A percentile compares a stretch with the other conserved stretches of the same genome.
phyloP scores from a whole-genome alignment of 805 yeast genomes.

The Wickerhamiella nectarea region DNA sequence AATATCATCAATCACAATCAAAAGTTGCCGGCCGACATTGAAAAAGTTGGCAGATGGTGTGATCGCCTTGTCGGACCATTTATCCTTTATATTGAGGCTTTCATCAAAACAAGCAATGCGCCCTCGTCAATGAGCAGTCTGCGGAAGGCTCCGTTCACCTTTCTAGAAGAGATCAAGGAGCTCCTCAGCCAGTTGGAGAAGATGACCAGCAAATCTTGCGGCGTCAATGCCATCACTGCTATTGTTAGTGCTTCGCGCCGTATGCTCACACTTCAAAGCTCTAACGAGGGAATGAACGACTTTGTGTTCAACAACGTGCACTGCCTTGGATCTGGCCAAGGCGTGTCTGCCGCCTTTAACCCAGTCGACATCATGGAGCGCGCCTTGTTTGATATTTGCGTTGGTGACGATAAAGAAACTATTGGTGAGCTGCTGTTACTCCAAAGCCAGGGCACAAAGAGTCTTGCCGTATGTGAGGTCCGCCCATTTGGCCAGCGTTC shows the following conservation, averaged over 20 bases:
- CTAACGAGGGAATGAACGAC: slow-evolving; percentile 6
- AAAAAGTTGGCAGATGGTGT: slow-evolving; percentile 10
- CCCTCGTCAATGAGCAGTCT: slow-evolving; percentile 4
- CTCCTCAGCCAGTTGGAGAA: slow-evolving; percentile 9
- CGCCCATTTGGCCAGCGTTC: slow-evolving; percentile 7
- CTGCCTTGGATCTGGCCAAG: slow-evolving; percentile 9
- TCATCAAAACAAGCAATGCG: not conserved
- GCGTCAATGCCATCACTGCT: slow-evolving; percentile 7
- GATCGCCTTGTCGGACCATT: slow-evolving; percentile 7
- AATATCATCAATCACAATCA: not conserved
- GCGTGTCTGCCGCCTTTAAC: slow-evolving; percentile 13
- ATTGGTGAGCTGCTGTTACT: slow-evolving; percentile 10
- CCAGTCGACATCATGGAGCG: slow-evolving; percentile 11
- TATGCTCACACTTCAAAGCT: slow-evolving; percentile 9
- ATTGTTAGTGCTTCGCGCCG: slow-evolving; percentile 7
- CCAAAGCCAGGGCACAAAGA: slow-evolving; percentile 3
- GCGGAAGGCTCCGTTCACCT: slow-evolving; percentile 11
- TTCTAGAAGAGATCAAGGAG: slow-evolving; percentile 10
- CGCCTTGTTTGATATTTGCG: slow-evolving; percentile 8
- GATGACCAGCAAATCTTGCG: slow-evolving; percentile 8
- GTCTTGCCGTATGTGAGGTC: slow-evolving; percentile 11
- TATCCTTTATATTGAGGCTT: slow-evolving; percentile 9
- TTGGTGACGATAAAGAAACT: slow-evolving; percentile 2
- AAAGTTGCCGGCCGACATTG: slow-evolving; percentile 6
- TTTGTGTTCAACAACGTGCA: slow-evolving; percentile 11